Evolutionary conservation across 495 filamentous ascomycete species (phyloP).

Genomic region (Viridothelium virens): DNA sequence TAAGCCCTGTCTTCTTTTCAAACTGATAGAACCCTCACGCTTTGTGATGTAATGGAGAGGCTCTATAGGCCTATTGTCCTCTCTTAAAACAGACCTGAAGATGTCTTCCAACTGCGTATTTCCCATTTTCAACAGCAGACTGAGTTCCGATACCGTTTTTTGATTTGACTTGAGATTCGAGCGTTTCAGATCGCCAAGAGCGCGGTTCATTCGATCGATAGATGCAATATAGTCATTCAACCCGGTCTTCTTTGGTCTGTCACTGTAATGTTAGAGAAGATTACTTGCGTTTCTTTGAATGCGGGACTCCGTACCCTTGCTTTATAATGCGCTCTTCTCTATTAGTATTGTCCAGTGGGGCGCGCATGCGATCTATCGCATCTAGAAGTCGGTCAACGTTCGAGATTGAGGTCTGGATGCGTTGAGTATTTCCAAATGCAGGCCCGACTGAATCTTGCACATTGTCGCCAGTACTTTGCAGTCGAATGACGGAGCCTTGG

Average conservation of each 20-base stretch:
- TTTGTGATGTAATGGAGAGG: conserved; percentile 93
- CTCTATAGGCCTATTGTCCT: conserved; percentile 69
- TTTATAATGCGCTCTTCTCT: conserved; percentile 87
- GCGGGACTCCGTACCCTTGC: conserved; percentile 50
- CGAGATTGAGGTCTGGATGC: conserved; percentile 70
- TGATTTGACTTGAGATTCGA: conserved; percentile 88
- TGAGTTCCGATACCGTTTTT: conserved; percentile 75
- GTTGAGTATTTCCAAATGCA: conserved; percentile 85
- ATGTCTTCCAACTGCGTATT: conserved; percentile 72
- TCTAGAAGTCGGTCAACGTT: conserved; percentile 80
- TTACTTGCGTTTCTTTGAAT: neutral
- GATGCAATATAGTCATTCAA: conserved; percentile 80
- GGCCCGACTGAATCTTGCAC: conserved; percentile 89
- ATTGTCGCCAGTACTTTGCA: conserved; percentile 79
- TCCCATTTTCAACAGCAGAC: conserved; percentile 64
- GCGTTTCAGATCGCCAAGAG: conserved; percentile 67
- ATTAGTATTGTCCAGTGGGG: conserved; percentile 79
- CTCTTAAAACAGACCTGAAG: conserved; percentile 65
- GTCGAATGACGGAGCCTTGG: conserved; percentile 69
- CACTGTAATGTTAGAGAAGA: neutral
- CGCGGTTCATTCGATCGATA: conserved; percentile 77
- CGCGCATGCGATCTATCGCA: conserved; percentile 79
- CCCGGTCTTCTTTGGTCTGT: conserved; percentile 66
- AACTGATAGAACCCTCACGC: conserved; percentile 45
- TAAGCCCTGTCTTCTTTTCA: conserved; percentile 31